phyloP scores from a whole-genome alignment of 2,329 filamentous ascomycete genomes.

The Pseudocercospora macadamiae region DNA sequence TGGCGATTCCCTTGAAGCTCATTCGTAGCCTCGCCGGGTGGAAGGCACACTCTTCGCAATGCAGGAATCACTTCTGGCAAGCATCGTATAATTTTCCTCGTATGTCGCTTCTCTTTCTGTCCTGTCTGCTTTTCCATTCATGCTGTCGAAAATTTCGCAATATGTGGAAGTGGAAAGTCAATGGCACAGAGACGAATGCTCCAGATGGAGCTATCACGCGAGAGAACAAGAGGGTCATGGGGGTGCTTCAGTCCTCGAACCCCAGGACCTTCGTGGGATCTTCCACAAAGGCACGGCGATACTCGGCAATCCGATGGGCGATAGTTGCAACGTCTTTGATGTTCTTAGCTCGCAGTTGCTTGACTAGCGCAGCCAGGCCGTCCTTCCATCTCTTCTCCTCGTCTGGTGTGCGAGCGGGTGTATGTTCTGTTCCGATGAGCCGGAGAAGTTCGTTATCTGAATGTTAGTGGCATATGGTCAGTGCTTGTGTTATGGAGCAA shows the following conservation, averaged over 20 bases:
- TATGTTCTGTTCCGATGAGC: constrained; percentile 32
- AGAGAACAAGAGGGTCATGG: neutral
- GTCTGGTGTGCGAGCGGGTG: constrained; percentile 31
- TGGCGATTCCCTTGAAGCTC: neutral
- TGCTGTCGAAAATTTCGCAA: neutral
- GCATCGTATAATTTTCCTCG: too few species aligned
- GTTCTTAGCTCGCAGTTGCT: constrained; percentile 62
- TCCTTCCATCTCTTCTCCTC: constrained; percentile 55
- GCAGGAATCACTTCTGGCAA: too few species aligned
- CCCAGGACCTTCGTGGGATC: constrained; percentile 65
- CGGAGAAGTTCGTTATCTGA: constrained; percentile 38
- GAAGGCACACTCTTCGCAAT: too few species aligned
- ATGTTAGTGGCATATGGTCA: constrained; percentile 36
- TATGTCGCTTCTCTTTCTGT: neutral
- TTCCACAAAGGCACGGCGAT: constrained; percentile 65
- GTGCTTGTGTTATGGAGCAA: constrained; percentile 17
- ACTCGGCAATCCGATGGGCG: constrained; percentile 68
- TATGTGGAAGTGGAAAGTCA: neutral
- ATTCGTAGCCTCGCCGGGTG: too few species aligned
- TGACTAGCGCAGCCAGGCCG: constrained; percentile 65
- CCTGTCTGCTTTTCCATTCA: neutral
- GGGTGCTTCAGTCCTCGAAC: constrained; percentile 15
- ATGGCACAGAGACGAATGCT: neutral
- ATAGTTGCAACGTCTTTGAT: constrained; percentile 67
- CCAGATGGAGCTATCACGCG: neutral